phyloP scores from a whole-genome alignment of 305 asterid genomes.

The Solanum aculeatissimum region DNA sequence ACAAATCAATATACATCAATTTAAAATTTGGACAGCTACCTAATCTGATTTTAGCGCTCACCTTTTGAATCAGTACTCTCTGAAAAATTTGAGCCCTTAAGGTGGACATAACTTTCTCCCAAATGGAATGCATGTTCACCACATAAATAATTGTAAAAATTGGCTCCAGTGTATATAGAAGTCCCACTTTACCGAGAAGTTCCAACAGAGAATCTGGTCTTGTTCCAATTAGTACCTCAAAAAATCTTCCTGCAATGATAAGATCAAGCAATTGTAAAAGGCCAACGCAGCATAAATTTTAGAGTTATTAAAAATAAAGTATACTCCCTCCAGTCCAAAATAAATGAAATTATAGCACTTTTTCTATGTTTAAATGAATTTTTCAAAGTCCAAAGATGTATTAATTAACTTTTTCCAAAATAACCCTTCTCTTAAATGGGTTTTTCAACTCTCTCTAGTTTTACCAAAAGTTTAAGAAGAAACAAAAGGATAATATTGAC shows the following conservation, averaged over 20 bases:
- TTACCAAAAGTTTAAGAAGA: neutral
- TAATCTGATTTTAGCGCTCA: conserved; percentile 8
- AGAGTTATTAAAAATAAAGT: neutral
- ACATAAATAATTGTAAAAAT: conserved; percentile 68
- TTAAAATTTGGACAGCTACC: neutral
- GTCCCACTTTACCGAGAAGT: conserved; percentile 58
- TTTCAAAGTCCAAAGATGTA: neutral
- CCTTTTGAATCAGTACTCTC: conserved; percentile 92
- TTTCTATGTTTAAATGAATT: neutral
- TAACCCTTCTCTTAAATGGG: neutral
- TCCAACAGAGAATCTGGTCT: conserved; percentile 66
- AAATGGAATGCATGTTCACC: conserved; percentile 73
- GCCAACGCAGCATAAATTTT: neutral
- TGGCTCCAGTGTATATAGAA: conserved; percentile 70
- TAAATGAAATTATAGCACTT: neutral
- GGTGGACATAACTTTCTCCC: conserved; percentile 99
- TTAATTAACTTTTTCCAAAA: neutral
- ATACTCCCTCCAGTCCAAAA: neutral
- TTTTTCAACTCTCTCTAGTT: neutral
- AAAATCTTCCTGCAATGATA: conserved; percentile 64
- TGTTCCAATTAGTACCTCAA: conserved; percentile 75
- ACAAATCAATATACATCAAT: neutral
- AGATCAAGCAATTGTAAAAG: neutral
- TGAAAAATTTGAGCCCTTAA: conserved; percentile 93
- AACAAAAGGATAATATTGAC: neutral